A percentile compares a stretch with the other conserved stretches of the same genome.
phyloP scores from a whole-genome alignment of 306 rosid genomes.

The Geum urbanum region DNA sequence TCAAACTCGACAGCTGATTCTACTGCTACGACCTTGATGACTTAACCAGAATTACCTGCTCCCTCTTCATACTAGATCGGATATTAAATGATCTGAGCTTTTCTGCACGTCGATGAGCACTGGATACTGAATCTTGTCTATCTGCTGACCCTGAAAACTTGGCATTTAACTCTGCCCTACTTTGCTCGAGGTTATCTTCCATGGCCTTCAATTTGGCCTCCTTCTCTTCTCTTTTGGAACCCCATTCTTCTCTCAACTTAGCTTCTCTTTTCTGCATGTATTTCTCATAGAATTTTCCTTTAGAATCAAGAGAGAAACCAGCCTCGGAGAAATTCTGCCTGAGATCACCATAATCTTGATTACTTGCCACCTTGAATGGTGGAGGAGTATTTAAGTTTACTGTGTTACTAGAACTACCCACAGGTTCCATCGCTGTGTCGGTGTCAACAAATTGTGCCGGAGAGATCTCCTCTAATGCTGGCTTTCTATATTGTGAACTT shows the following conservation, averaged over 20 bases:
- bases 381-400: slow-evolving; percentile 35
- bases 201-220: slow-evolving; percentile 95
- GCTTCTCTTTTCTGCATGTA: slow-evolving; percentile 95
- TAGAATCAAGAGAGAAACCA: slow-evolving; percentile 57
- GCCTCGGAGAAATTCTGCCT: slow-evolving; percentile 52
- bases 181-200: slow-evolving; percentile 84
- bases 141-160: slow-evolving; percentile 67
- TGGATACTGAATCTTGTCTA: slow-evolving; percentile 50
- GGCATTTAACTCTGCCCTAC: slow-evolving; percentile 76
- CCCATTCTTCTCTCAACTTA: slow-evolving; percentile 86
- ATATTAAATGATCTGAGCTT: slow-evolving; percentile 62
- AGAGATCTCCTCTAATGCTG: slow-evolving; percentile 47
- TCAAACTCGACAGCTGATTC: slow-evolving; percentile 12
- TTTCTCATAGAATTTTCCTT: slow-evolving; percentile 81
- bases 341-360: slow-evolving; percentile 46
- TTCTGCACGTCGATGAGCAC: slow-evolving; percentile 56
- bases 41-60: slow-evolving; percentile 57
- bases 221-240: slow-evolving; percentile 72
- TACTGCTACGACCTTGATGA: slow-evolving; percentile 26
- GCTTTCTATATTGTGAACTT: slow-evolving; percentile 41
- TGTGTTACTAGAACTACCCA: slow-evolving; percentile 38
- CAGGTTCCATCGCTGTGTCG: slow-evolving; percentile 34
- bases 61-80: slow-evolving; percentile 52
- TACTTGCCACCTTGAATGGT: slow-evolving; percentile 32
- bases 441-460: slow-evolving; percentile 39